Evolutionary conservation across 2,329 filamentous ascomycete genomes (phyloP).

Genomic region (Sclerotinia sclerotiorum): DNA sequence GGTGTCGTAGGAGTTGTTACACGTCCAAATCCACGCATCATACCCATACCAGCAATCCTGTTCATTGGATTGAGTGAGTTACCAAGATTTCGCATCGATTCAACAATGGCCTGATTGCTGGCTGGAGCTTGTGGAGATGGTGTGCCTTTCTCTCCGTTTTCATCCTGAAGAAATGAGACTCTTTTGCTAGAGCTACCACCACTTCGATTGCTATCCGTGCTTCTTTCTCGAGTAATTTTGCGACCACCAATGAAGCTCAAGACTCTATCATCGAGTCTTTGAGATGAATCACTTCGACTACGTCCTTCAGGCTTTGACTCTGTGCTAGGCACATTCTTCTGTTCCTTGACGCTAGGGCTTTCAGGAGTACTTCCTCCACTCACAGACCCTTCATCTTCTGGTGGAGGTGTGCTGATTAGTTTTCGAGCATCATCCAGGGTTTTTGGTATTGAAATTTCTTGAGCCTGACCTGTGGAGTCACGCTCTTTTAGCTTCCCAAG

Average conservation of each 20-base stretch:
- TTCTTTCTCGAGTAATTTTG: constrained; percentile 64
- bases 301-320: constrained; percentile 23
- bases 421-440: constrained; percentile 92
- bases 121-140: constrained; percentile 39
- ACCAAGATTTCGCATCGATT: constrained; percentile 78
- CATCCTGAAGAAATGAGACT: constrained; percentile 50
- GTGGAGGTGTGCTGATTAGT: constrained; percentile 73
- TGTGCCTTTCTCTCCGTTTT: constrained; percentile 43
- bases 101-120: constrained; percentile 64
- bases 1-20: constrained; percentile 42
- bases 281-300: constrained; percentile 39
- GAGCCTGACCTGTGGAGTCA: constrained; percentile 48
- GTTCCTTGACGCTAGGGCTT: constrained; percentile 40
- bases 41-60: constrained; percentile 70
- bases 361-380: constrained; percentile 53
- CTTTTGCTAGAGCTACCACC: constrained; percentile 58
- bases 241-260: constrained; percentile 71
- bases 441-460: constrained; percentile 68
- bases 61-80: constrained; percentile 82
- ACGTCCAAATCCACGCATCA: constrained; percentile 74
- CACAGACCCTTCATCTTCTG: constrained; percentile 43
- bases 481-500: constrained; percentile 83
- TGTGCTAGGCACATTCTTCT: not conserved
- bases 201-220: constrained; percentile 70
- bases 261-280: constrained; percentile 61